phyloP scores from a whole-genome alignment of 148 eudicot species.

The Arctostaphylos glauca region DNA sequence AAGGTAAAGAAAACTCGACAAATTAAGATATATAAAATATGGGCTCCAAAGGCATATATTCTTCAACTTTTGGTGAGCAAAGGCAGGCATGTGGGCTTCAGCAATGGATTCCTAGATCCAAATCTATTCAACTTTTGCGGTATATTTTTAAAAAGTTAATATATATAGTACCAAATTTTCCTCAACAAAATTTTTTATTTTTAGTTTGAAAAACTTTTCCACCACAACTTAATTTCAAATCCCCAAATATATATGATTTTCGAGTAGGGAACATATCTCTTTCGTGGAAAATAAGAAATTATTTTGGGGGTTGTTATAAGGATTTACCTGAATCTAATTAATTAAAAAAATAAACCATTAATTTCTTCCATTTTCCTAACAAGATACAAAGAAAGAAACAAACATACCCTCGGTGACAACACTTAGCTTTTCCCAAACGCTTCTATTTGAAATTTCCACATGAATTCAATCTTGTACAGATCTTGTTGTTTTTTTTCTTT shows the following conservation, averaged over 20 bases:
- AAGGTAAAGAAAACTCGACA: background rate
- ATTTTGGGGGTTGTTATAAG: background rate
- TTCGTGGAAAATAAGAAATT: constrained; percentile 18
- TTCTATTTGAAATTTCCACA: constrained; percentile 30
- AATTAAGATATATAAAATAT: background rate
- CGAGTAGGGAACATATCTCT: background rate
- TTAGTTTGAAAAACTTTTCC: background rate
- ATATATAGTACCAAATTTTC: background rate
- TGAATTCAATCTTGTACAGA: constrained; percentile 21
- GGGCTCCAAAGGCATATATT: constrained; percentile 25
- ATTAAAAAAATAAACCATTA: background rate
- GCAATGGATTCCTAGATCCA: constrained; percentile 46
- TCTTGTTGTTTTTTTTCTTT: background rate
- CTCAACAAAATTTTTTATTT: background rate
- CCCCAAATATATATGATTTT: background rate
- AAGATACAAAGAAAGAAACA: constrained; percentile 69
- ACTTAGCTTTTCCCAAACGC: constrained; percentile 64
- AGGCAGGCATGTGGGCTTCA: constrained; percentile 53
- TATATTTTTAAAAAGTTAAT: constrained; percentile 3
- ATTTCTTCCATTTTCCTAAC: constrained; percentile 11
- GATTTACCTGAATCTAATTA: constrained; percentile 12
- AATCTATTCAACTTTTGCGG: constrained; percentile 27
- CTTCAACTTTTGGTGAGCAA: constrained; percentile 44
- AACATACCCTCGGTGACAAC: constrained; percentile 72
- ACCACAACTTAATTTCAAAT: background rate